Conservation (phyloP, 306 rosid species). For the Trifolium fragiferum region DNA sequence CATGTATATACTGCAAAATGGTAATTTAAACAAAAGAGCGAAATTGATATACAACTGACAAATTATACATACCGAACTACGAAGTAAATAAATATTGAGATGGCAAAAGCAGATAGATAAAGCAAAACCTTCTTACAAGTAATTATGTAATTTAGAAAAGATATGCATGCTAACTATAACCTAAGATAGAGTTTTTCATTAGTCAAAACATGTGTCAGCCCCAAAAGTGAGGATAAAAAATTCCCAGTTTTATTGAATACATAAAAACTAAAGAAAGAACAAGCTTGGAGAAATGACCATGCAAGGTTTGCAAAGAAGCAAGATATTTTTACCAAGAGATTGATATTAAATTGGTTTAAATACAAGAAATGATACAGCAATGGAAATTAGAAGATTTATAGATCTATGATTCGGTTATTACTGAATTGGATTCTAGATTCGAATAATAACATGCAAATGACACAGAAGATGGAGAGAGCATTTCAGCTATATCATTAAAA, state of each 20-base stretch:
- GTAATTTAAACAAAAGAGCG: background rate
- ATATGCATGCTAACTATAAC: background rate
- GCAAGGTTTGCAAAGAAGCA: constrained; percentile 5
- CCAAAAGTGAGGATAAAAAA: background rate
- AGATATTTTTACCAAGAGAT: background rate
- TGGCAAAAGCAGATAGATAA: background rate
- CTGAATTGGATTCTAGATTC: constrained; percentile 2
- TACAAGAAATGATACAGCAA: constrained; percentile 11
- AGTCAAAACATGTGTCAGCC: constrained; percentile 25
- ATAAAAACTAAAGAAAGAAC: background rate
- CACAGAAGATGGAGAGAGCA: background rate
- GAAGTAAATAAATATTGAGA: constrained; percentile 8
- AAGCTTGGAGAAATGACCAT: background rate
- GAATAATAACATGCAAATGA: background rate
- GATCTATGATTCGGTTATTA: background rate
- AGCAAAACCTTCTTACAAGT: background rate
- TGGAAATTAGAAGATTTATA: constrained; percentile 2
- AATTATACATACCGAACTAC: constrained; percentile 2
- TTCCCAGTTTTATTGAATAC: background rate
- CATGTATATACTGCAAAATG: background rate
- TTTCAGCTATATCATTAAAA: constrained; percentile 1
- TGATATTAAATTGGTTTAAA: background rate
- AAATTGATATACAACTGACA: background rate
- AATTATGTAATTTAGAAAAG: constrained; percentile 13
- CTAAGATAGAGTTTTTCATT: background rate